Conservation (phyloP, 305 asterid species). For the Solanum chacoense region DNA sequence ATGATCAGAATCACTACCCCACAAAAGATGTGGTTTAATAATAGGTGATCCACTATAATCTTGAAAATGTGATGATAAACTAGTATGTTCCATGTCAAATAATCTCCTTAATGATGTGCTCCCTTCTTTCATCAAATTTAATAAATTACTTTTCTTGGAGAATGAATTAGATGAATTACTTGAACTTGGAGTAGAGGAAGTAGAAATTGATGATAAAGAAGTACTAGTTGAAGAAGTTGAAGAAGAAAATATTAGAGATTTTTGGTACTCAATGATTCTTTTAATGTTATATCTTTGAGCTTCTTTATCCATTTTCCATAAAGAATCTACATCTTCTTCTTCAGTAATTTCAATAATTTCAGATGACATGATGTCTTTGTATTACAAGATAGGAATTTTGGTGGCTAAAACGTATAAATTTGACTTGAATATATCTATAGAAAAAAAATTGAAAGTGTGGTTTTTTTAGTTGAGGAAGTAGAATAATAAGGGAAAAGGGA, state of each 20-base stretch:
- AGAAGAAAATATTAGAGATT: constrained; percentile 24
- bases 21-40: constrained; percentile 46
- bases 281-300: constrained; percentile 28
- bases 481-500: not conserved
- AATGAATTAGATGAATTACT: constrained; percentile 15
- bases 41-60: constrained; percentile 60
- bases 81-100: constrained; percentile 68
- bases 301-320: constrained; percentile 21
- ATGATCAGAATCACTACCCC: constrained; percentile 57
- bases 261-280: constrained; percentile 34
- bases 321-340: constrained; percentile 26
- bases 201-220: not conserved
- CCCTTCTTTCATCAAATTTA: constrained; percentile 61
- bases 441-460: not conserved
- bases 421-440: not conserved
- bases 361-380: constrained; percentile 31
- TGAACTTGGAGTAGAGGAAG: constrained; percentile 13
- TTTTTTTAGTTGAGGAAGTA: not conserved
- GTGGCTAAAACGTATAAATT: not conserved
- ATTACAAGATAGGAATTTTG: not conserved
- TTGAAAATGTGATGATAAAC: constrained; percentile 39
- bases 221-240: constrained; percentile 1
- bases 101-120: constrained; percentile 56
- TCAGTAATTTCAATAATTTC: constrained; percentile 23
- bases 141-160: constrained; percentile 23